Evolutionary conservation across 2,329 filamentous ascomycete species (phyloP).

Genomic region (Phyllosticta ampelicida): DNA sequence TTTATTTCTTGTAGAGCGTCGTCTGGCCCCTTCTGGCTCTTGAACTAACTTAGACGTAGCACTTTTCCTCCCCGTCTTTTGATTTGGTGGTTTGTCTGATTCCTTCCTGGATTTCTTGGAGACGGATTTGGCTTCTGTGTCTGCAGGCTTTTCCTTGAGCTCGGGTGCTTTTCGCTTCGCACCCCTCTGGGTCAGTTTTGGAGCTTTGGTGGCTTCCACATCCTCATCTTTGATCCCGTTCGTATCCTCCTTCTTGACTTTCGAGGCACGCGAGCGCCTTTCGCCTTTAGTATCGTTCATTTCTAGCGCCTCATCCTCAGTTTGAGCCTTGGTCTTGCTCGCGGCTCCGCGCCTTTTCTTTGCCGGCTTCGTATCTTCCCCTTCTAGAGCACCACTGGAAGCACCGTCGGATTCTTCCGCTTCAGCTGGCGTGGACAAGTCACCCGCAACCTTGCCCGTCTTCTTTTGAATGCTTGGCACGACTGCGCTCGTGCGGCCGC

Average conservation of each 20-base stretch:
- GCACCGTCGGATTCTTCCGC: constrained; percentile 22
- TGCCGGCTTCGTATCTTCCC: constrained; percentile 15
- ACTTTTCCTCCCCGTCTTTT: constrained; percentile 4
- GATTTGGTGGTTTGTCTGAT: constrained; percentile 10
- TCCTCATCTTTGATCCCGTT: constrained; percentile 9
- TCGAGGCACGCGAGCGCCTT: not conserved
- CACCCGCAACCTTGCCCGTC: constrained; percentile 48
- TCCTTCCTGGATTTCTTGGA: constrained; percentile 1
- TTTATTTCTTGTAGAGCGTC: constrained; percentile 4
- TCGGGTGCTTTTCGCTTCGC: not conserved
- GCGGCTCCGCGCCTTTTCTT: constrained; percentile 16
- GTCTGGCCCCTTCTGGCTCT: not conserved
- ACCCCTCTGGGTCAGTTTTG: not conserved
- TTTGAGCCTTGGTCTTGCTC: constrained; percentile 3
- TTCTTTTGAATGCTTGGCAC: constrained; percentile 84
- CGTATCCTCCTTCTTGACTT: not conserved
- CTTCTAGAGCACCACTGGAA: constrained; percentile 14
- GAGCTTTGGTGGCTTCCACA: not conserved
- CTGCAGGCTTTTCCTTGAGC: not conserved
- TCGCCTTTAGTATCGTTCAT: not conserved
- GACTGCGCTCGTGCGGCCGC: constrained; percentile 81
- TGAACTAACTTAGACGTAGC: not conserved
- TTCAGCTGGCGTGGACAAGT: constrained; percentile 21
- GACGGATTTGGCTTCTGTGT: not conserved
- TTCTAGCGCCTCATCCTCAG: constrained; percentile 2